Conservation (phyloP, 176 grass and related monocot genomes). For the Rhynchospora pubera region DNA sequence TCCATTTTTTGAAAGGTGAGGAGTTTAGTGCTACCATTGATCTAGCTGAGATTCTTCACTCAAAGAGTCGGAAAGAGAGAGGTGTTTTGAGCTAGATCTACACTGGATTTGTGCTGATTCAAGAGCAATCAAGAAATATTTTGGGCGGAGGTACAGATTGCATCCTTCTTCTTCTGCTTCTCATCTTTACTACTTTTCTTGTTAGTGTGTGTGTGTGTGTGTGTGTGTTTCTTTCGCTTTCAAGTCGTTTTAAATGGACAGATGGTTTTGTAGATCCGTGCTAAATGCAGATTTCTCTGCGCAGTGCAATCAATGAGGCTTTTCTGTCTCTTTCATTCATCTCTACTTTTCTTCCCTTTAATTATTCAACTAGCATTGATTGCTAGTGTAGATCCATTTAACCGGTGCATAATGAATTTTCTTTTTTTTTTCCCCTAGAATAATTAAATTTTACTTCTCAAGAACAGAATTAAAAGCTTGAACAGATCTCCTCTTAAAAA, state of each 20-base stretch:
- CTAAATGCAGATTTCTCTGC: not conserved
- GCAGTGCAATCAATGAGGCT: not conserved
- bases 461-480: not conserved
- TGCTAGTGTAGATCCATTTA: not conserved
- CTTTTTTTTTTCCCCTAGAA: too few relatives aligned
- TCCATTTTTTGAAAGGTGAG: not conserved
- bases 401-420: not conserved
- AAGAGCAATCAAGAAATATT: not conserved
- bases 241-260: not conserved
- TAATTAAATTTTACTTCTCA: too few relatives aligned
- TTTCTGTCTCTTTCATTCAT: not conserved
- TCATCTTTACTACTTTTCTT: not conserved
- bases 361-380: not conserved
- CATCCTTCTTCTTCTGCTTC: not conserved
- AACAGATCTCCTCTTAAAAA: not conserved
- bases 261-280: not conserved
- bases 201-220: too few relatives aligned
- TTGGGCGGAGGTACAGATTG: not conserved
- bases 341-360: not conserved
- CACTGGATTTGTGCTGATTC: not conserved
- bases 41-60: not conserved
- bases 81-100: not conserved
- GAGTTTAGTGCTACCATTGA: too few relatives aligned
- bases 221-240: not conserved
- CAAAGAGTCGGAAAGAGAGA: not conserved